Evolutionary conservation across 441 rosid species (phyloP).

Genomic region (Syzygium syzygioides): DNA sequence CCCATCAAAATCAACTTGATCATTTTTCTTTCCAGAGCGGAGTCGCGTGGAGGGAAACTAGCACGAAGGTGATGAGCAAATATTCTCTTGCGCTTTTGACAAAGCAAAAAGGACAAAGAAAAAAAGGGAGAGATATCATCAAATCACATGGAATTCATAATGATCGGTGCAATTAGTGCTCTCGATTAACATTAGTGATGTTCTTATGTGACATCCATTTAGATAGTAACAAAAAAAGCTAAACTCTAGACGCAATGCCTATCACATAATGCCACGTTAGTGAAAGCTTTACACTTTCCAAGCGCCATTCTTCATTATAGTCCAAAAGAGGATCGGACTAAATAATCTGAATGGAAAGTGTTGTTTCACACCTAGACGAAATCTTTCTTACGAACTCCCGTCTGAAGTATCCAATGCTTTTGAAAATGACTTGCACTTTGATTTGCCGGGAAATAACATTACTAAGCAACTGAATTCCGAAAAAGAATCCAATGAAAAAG

Average conservation of each 20-base stretch:
- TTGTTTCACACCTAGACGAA: not conserved
- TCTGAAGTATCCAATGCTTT: not conserved
- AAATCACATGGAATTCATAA: not conserved
- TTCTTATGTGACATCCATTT: not conserved
- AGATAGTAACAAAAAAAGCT: too few relatives aligned
- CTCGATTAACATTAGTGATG: too few relatives aligned
- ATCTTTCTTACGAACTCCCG: not conserved
- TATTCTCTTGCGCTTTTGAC: not conserved
- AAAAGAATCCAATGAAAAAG: not conserved
- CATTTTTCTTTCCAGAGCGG: not conserved
- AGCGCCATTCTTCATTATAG: not conserved
- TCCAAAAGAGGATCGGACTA: rapidly evolving
- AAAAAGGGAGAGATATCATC: not conserved
- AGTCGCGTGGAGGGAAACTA: not conserved
- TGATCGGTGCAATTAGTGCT: not conserved
- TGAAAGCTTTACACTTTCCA: rapidly evolving
- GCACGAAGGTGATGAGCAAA: not conserved
- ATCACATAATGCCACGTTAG: too few relatives aligned
- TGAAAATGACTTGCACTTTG: not conserved
- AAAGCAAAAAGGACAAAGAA: not conserved
- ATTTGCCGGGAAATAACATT: too few relatives aligned
- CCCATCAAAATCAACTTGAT: not conserved
- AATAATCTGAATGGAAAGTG: too few relatives aligned
- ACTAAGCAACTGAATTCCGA: not conserved
- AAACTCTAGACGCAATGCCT: rapidly evolving